Conservation (phyloP, 305 asterid species). For the Lippia alba region DNA sequence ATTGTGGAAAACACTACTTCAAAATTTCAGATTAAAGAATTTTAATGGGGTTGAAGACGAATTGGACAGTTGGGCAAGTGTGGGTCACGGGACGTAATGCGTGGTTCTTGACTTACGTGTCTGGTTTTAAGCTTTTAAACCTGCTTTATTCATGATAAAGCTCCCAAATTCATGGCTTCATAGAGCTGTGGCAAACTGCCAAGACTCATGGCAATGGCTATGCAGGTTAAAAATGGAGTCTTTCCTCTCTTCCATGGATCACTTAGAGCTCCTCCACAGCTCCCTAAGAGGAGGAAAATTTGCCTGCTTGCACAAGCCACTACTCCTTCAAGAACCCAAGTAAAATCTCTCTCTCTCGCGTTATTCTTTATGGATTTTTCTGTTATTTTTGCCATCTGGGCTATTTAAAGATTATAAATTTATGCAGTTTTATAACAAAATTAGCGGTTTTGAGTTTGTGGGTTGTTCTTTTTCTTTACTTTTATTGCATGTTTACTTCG, state of each 20-base stretch:
- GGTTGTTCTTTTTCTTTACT: no score
- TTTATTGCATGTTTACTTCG: no score
- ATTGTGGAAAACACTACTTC: no score
- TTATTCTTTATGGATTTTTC: background rate
- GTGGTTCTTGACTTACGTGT: constrained; percentile 35
- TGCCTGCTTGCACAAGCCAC: constrained; percentile 54
- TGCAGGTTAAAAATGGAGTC: constrained; percentile 53
- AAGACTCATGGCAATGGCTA: constrained; percentile 30
- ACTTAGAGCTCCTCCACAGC: constrained; percentile 40
- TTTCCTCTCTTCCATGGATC: constrained; percentile 42
- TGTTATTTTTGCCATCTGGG: background rate
- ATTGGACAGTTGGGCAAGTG: background rate
- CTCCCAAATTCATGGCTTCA: constrained; percentile 1
- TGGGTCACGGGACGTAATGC: background rate
- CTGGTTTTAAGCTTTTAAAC: constrained; percentile 25
- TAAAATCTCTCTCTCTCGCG: constrained; percentile 17
- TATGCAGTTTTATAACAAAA: constrained; percentile 3
- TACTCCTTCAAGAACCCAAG: constrained; percentile 85
- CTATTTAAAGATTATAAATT: background rate
- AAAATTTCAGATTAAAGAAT: no score
- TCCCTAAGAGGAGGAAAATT: constrained; percentile 41
- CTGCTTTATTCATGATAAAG: constrained; percentile 3
- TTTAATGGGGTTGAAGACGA: background rate
- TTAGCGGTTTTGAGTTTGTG: background rate
- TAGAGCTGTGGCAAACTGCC: background rate